Percentiles rank a stretch among this genome's conserved stretches.
phyloP scores from a whole-genome alignment of 164 flowering plant genomes.

The Brasenia schreberi region DNA sequence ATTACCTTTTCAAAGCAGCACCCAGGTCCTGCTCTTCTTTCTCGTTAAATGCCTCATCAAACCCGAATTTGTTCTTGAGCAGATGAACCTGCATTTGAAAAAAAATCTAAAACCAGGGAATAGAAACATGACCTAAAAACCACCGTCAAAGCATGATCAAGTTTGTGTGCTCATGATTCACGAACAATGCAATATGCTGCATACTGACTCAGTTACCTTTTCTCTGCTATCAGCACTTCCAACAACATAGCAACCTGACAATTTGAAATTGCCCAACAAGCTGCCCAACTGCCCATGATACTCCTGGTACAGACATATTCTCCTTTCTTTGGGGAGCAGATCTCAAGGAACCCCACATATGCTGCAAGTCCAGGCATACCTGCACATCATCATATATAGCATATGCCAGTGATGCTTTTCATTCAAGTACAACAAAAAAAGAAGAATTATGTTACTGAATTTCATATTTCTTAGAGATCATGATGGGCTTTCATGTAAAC shows the following conservation, averaged over 20 bases:
- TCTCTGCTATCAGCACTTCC: constrained; percentile 6
- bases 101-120: too few relatives aligned
- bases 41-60: too few relatives aligned
- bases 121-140: too few relatives aligned
- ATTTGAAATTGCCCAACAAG: constrained; percentile 1
- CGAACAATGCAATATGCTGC: too few relatives aligned
- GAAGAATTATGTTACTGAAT: background rate
- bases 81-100: too few relatives aligned
- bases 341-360: constrained; percentile 2
- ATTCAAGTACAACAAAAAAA: background rate
- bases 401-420: too few relatives aligned
- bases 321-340: constrained; percentile 5
- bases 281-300: background rate
- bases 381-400: background rate
- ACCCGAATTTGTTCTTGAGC: too few relatives aligned
- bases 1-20: too few relatives aligned
- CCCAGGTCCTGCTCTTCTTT: too few relatives aligned
- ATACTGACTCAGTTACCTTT: background rate
- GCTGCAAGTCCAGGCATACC: constrained; percentile 4
- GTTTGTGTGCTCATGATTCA: too few relatives aligned
- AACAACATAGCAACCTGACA: constrained; percentile 5
- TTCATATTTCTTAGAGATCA: background rate
- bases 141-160: too few relatives aligned
- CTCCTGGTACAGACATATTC: constrained; percentile 4
- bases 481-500: background rate